Conservation (phyloP, 768 basidiomycete species). For the Suillus subaureus region DNA sequence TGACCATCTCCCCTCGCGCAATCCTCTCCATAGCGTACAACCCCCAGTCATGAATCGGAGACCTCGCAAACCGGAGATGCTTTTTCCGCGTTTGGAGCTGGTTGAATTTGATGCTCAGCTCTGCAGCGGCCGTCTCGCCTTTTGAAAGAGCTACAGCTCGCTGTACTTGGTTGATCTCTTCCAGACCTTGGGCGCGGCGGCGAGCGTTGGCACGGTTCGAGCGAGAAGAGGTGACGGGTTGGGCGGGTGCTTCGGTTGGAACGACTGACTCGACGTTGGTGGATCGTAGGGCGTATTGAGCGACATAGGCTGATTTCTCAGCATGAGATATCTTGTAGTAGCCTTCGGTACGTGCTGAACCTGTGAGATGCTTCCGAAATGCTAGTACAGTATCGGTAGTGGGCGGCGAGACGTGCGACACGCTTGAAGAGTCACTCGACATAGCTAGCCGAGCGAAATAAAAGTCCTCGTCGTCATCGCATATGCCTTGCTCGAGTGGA, state of each 20-base stretch:
- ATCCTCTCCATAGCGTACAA: slow-evolving; percentile 98
- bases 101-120: slow-evolving; percentile 94
- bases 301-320: slow-evolving; percentile 90
- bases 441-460: slow-evolving; percentile 62
- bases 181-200: slow-evolving; percentile 87
- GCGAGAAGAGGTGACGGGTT: slow-evolving; percentile 73
- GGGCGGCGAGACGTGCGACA: slow-evolving; percentile 29
- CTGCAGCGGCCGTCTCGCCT: slow-evolving; percentile 68
- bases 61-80: slow-evolving; percentile 91
- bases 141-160: slow-evolving; percentile 75
- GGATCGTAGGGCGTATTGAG: slow-evolving; percentile 77
- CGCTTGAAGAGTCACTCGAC: slow-evolving; percentile 27
- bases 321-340: slow-evolving; percentile 93
- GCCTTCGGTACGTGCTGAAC: slow-evolving; percentile 91
- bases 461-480: slow-evolving; percentile 87
- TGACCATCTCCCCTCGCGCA: slow-evolving; percentile 94
- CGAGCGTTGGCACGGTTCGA: slow-evolving; percentile 93
- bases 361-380: slow-evolving; percentile 79
- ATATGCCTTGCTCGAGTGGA: slow-evolving; percentile 56
- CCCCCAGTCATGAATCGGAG: slow-evolving; percentile 98
- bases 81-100: slow-evolving; percentile 98
- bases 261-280: slow-evolving; percentile 47
- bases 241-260: slow-evolving; percentile 41
- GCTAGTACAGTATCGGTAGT: slow-evolving; percentile 46
- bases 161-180: slow-evolving; percentile 93